These are phyloP conservation scores for Astrephomene gubernaculifera DNA, from an alignment of 139 green algal genomes.

Conservation along the genomic window DNA sequence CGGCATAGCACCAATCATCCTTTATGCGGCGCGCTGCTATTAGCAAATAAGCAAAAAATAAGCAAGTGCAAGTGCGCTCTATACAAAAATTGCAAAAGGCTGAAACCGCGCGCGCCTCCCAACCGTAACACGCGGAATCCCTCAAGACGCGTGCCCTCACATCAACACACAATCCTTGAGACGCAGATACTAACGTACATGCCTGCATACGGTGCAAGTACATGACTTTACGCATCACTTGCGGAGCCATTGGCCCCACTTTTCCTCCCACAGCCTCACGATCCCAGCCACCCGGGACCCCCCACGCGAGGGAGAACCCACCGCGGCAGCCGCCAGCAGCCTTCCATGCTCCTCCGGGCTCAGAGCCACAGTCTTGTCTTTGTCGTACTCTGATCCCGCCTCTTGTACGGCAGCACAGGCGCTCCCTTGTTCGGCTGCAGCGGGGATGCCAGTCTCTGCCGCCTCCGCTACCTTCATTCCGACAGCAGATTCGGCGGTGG, in stretches of 20 bases:
- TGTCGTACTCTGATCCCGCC: not conserved
- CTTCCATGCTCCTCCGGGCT: not conserved
- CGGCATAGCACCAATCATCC: too few species aligned
- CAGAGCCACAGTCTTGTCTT: not conserved
- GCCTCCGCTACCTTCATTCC: too few species aligned
- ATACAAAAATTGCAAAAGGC: too few species aligned
- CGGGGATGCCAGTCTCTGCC: too few species aligned
- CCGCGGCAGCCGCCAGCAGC: conserved; percentile 2
- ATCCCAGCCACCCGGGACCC: not conserved
- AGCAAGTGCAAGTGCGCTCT: too few species aligned
- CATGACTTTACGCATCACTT: not conserved
- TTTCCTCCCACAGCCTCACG: not conserved
- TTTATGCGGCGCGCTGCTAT: too few species aligned
- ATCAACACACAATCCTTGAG: not conserved
- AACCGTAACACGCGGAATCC: too few species aligned
- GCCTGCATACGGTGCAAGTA: not conserved
- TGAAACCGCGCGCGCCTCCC: too few species aligned
- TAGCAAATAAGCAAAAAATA: too few species aligned
- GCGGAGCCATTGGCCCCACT: not conserved
- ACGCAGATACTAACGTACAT: not conserved
- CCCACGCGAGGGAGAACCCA: not conserved
- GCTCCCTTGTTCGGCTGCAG: too few species aligned
- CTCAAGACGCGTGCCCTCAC: not conserved
- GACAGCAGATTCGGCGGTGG: too few species aligned
- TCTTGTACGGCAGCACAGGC: too few species aligned